These are phyloP conservation scores for Echium plantagineum DNA, from an alignment of 257 asterid species.

Conservation along the genomic window DNA sequence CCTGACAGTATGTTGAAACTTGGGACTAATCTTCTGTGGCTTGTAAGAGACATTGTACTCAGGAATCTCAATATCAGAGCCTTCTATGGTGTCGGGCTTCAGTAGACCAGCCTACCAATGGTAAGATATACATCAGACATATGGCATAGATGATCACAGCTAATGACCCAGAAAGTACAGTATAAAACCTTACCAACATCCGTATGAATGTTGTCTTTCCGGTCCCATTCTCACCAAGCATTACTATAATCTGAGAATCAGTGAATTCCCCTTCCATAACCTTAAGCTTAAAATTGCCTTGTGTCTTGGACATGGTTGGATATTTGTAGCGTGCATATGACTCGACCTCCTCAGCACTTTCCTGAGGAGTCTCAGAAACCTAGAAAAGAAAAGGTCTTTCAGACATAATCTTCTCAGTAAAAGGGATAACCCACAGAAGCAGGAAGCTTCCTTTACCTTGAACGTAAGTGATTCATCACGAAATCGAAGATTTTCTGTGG, in stretches of 20 bases:
- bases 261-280: constrained; percentile 96
- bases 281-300: constrained; percentile 84
- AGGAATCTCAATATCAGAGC: constrained; percentile 70
- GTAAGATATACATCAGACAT: background rate
- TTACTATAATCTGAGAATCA: constrained; percentile 92
- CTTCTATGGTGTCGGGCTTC: constrained; percentile 79
- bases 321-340: constrained; percentile 78
- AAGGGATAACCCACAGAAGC: no score
- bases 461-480: constrained; percentile 88
- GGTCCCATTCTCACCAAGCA: constrained; percentile 99
- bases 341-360: constrained; percentile 82
- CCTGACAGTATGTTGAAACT: constrained; percentile 56
- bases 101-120: constrained; percentile 74
- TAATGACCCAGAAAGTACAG: background rate
- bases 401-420: no score
- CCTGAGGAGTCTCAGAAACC: constrained; percentile 97
- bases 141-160: background rate
- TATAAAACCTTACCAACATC: constrained; percentile 62
- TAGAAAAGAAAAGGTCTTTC: constrained; percentile 18
- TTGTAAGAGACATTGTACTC: constrained; percentile 94
- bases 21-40: constrained; percentile 96
- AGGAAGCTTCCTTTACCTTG: constrained; percentile 38
- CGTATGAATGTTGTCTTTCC: constrained; percentile 96
- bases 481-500: constrained; percentile 86
- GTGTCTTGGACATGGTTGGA: constrained; percentile 92